A percentile compares a stretch with the other conserved stretches of the same genome.
These are phyloP conservation scores for Nothophytophthora sp. DNA, from an alignment of 352 stramenopile species.

Conservation along the genomic window DNA sequence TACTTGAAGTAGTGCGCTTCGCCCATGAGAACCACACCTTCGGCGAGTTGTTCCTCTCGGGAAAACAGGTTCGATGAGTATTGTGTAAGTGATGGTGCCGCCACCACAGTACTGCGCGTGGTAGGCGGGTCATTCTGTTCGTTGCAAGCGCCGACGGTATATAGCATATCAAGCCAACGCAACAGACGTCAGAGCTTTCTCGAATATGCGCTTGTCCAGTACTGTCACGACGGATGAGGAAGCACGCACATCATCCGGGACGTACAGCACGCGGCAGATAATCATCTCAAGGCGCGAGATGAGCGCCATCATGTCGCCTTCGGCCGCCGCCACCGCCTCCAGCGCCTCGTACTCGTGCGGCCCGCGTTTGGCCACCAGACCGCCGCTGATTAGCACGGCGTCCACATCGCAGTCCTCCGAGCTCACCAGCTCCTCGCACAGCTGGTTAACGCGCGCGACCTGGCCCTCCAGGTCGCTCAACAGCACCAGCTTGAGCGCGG, in stretches of 20 bases:
- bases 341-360: conserved; percentile 52
- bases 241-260: conserved; percentile 57
- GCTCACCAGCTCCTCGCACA: conserved; percentile 78
- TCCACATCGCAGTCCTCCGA: conserved; percentile 66
- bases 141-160: no score
- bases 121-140: conserved; percentile 76
- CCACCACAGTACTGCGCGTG: conserved; percentile 51
- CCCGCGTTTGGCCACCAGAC: conserved; percentile 49
- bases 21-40: conserved; percentile 46
- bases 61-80: conserved; percentile 81
- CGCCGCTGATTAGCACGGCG: conserved; percentile 76
- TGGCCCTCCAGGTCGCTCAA: conserved; percentile 70
- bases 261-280: conserved; percentile 84
- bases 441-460: conserved; percentile 67
- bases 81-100: conserved; percentile 70
- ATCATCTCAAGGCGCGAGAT: conserved; percentile 88
- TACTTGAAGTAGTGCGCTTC: conserved; percentile 68
- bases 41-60: conserved; percentile 39
- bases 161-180: conserved; percentile 1
- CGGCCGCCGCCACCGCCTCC: conserved; percentile 65
- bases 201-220: not conserved
- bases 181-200: conserved; percentile 1
- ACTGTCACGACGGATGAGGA: not conserved
- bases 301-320: conserved; percentile 90
- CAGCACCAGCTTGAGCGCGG: conserved; percentile 71